phyloP scores from a whole-genome alignment of 73 alveolate species.

The Paramecium octaurelia region DNA sequence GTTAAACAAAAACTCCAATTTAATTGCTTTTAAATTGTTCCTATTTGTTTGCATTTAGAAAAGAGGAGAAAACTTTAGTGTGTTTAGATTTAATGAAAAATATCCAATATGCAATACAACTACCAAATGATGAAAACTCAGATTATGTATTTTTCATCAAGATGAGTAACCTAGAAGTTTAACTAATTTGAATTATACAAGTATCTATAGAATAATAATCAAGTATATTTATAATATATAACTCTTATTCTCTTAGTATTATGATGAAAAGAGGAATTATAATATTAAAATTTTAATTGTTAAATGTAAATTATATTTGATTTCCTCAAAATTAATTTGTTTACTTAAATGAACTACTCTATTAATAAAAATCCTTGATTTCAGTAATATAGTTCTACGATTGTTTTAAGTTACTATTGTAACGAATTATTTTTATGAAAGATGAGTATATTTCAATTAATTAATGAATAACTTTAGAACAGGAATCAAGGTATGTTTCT shows the following conservation, averaged over 20 bases:
- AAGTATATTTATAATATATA: not conserved
- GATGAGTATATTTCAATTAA: not conserved
- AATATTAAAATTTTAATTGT: too few species aligned
- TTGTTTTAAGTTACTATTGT: not conserved
- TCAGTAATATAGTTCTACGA: not conserved
- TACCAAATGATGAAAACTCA: not conserved
- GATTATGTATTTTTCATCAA: not conserved
- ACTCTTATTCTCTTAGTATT: not conserved
- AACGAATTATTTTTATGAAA: not conserved
- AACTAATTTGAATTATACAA: not conserved
- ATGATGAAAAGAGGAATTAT: not conserved
- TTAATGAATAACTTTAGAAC: not conserved
- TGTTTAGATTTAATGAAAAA: not conserved
- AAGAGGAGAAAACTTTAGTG: not conserved
- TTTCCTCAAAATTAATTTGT: too few species aligned
- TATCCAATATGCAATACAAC: not conserved
- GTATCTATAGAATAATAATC: not conserved
- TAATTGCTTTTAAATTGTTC: not conserved
- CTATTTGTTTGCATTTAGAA: not conserved
- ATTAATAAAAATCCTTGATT: not conserved
- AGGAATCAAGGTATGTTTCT: not conserved
- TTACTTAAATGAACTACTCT: not conserved
- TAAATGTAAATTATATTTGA: not conserved
- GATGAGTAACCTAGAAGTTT: not conserved
- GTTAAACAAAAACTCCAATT: not conserved